Evolutionary conservation across 768 basidiomycete genomes (phyloP).

Genomic region (Megacollybia marginata): DNA sequence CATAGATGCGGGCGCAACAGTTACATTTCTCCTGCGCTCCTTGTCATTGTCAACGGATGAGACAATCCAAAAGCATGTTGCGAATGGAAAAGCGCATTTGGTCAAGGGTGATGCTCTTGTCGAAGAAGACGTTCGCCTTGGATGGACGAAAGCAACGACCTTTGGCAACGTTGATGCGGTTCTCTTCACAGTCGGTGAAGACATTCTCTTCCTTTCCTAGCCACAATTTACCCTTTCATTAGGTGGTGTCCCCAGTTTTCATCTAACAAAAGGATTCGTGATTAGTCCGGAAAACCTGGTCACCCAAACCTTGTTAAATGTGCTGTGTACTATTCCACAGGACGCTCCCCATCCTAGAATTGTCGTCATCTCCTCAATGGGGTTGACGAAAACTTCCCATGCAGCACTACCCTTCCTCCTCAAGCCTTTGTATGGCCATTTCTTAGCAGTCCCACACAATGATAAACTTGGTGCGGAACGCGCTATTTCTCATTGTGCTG

Average conservation of each 20-base stretch:
- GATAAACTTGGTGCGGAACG: constrained; percentile 62
- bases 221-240: not conserved
- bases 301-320: constrained; percentile 48
- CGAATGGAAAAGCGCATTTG: constrained; percentile 43
- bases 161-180: constrained; percentile 41
- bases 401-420: constrained; percentile 37
- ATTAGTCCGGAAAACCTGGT: constrained; percentile 50
- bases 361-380: constrained; percentile 46
- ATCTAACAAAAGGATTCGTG: constrained; percentile 38
- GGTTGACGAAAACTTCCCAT: constrained; percentile 40
- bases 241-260: constrained; percentile 45
- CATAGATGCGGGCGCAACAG: constrained; percentile 53
- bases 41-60: constrained; percentile 47
- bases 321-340: constrained; percentile 44
- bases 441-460: constrained; percentile 38
- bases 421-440: constrained; percentile 39
- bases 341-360: constrained; percentile 36
- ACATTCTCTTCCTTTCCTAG: not conserved
- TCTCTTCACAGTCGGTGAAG: constrained; percentile 56
- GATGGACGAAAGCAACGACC: constrained; percentile 38
- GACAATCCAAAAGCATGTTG: constrained; percentile 42
- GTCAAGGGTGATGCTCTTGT: constrained; percentile 56
- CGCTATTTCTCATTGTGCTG: constrained; percentile 37
- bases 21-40: constrained; percentile 57
- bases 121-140: constrained; percentile 40